Evolutionary conservation across 768 basidiomycete genomes (phyloP).

Genomic region (Lentinula guzmanii): DNA sequence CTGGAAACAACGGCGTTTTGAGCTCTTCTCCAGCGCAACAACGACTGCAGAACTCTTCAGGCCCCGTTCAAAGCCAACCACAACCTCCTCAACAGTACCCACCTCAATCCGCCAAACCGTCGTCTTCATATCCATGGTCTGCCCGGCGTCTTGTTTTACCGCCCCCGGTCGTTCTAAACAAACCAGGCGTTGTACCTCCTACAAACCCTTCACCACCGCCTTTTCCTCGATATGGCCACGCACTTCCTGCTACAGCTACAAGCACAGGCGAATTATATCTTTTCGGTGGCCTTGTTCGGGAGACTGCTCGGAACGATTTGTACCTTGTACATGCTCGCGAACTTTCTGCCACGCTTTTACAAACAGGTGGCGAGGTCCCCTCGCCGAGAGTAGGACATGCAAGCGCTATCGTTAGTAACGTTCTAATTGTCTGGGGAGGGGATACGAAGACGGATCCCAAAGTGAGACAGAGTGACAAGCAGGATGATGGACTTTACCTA

Average conservation of each 20-base stretch:
- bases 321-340: constrained; percentile 84
- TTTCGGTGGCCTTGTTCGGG: constrained; percentile 94
- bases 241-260: constrained; percentile 75
- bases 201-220: constrained; percentile 76
- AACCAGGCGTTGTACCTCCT: constrained; percentile 59
- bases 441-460: constrained; percentile 82
- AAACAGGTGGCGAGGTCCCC: constrained; percentile 86
- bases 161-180: constrained; percentile 59
- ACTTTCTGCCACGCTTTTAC: constrained; percentile 72
- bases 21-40: constrained; percentile 12
- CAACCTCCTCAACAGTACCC: constrained; percentile 27
- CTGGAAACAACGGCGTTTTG: not conserved
- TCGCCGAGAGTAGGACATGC: constrained; percentile 94
- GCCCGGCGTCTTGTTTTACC: constrained; percentile 65
- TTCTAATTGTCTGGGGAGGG: constrained; percentile 96
- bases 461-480: constrained; percentile 58
- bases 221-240: constrained; percentile 95
- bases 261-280: constrained; percentile 88
- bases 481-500: constrained; percentile 91
- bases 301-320: constrained; percentile 85
- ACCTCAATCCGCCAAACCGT: constrained; percentile 26
- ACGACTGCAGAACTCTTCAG: constrained; percentile 24
- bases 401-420: constrained; percentile 91
- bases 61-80: constrained; percentile 21
- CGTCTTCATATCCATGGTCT: constrained; percentile 71